Evolutionary conservation across 495 filamentous ascomycete species (phyloP).

Genomic region (Podospora australis): DNA sequence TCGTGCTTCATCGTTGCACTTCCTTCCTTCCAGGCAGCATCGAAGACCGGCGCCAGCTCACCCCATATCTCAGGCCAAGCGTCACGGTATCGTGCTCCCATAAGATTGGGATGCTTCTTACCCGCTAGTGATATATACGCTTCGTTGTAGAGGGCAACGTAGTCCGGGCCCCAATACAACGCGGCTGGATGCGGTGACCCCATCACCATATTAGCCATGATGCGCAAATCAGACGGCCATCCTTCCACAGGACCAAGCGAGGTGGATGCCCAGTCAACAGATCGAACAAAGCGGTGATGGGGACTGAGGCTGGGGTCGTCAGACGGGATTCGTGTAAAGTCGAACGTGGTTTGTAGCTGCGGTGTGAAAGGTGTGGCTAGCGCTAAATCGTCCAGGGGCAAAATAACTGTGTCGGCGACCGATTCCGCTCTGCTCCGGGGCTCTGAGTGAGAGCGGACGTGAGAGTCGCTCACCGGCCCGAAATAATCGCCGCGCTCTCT

Average conservation of each 20-base stretch:
- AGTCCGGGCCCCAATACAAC: conserved; percentile 64
- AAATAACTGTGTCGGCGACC: conserved; percentile 15
- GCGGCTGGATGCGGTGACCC: conserved; percentile 64
- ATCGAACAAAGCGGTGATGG: conserved; percentile 61
- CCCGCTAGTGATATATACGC: conserved; percentile 63
- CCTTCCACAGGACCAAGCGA: conserved; percentile 58
- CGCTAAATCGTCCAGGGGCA: conserved; percentile 22
- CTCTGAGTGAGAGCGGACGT: conserved; percentile 16
- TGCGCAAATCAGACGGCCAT: conserved; percentile 56
- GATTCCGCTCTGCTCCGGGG: conserved; percentile 17
- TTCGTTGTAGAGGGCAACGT: conserved; percentile 66
- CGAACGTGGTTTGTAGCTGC: conserved; percentile 43
- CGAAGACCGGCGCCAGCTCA: conserved; percentile 53
- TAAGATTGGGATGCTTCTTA: conserved; percentile 60
- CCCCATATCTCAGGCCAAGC: conserved; percentile 66
- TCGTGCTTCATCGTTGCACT: conserved; percentile 71
- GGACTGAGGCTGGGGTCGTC: conserved; percentile 47
- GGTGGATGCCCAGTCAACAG: conserved; percentile 59
- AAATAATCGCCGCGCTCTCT: conserved; percentile 36
- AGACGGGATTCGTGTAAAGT: conserved; percentile 61
- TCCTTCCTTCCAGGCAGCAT: conserved; percentile 50
- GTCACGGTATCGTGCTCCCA: conserved; percentile 57
- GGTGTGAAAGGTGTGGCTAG: conserved; percentile 17
- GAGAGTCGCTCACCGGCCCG: conserved; percentile 19
- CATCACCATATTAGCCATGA: conserved; percentile 64